Evolutionary conservation across 2,329 filamentous ascomycete genomes (phyloP).

Genomic region (Ophioceras dolichostomum): DNA sequence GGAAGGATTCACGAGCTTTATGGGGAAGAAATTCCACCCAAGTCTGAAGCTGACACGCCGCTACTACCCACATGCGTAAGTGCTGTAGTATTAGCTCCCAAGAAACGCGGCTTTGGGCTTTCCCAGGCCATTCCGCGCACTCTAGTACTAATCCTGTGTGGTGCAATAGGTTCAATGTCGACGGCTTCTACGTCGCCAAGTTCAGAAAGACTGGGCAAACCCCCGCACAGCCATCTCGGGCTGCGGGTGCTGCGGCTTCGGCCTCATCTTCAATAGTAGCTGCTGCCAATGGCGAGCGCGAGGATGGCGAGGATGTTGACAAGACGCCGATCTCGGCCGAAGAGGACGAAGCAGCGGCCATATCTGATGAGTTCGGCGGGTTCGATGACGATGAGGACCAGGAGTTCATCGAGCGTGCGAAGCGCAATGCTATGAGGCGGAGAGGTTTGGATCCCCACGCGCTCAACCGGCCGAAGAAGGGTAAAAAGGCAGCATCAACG

Average conservation of each 20-base stretch:
- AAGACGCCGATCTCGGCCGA: slow-evolving; percentile 51
- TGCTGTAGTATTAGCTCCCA: no score
- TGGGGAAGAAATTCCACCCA: slow-evolving; percentile 83
- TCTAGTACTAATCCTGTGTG: not conserved
- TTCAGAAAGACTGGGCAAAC: slow-evolving; percentile 85
- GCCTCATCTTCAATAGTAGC: slow-evolving; percentile 9
- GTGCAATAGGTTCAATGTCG: slow-evolving; percentile 38
- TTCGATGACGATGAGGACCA: slow-evolving; percentile 66
- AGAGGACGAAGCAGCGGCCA: slow-evolving; percentile 27
- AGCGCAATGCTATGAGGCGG: slow-evolving; percentile 59
- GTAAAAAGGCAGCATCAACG: slow-evolving; percentile 6
- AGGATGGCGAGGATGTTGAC: slow-evolving; percentile 43
- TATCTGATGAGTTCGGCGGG: slow-evolving; percentile 54
- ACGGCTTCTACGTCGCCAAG: slow-evolving; percentile 94
- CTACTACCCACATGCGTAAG: slow-evolving; percentile 71
- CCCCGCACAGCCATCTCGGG: slow-evolving; percentile 46
- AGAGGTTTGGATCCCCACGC: slow-evolving; percentile 63
- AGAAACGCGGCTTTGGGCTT: no score
- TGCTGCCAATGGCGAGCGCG: slow-evolving; percentile 8
- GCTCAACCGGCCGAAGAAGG: slow-evolving; percentile 19
- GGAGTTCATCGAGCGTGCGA: slow-evolving; percentile 60
- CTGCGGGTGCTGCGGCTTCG: slow-evolving; percentile 21
- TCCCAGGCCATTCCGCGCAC: not conserved
- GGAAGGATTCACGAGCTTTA: slow-evolving; percentile 82
- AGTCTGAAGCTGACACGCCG: slow-evolving; percentile 71